Conservation (phyloP, 1,284 basidiomycete species). For the Melanopsichium pennsylvanicum region DNA sequence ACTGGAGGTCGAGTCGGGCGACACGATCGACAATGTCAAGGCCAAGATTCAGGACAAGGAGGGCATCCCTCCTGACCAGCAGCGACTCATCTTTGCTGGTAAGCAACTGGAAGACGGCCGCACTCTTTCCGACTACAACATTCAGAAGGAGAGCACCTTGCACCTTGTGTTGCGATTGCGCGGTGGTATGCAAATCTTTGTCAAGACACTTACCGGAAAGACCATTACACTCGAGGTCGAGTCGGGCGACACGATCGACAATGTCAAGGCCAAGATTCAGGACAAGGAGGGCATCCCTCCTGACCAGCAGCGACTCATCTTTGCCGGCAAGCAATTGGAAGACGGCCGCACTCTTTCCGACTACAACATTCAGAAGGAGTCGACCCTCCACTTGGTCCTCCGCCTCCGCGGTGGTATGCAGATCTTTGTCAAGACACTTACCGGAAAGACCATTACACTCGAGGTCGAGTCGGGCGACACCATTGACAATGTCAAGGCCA, state of each 20-base stretch:
- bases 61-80: slow-evolving; percentile 68
- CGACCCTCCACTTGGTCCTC: slow-evolving; percentile 60
- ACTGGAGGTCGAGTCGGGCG: slow-evolving; percentile 83
- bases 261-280: slow-evolving; percentile 69
- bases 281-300: slow-evolving; percentile 67
- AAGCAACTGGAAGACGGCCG: slow-evolving; percentile 69
- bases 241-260: slow-evolving; percentile 90
- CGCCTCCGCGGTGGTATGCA: slow-evolving; percentile 63
- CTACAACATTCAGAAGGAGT: slow-evolving; percentile 67
- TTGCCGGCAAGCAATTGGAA: slow-evolving; percentile 69
- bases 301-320: slow-evolving; percentile 69
- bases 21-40: slow-evolving; percentile 88
- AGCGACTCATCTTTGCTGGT: slow-evolving; percentile 68
- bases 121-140: slow-evolving; percentile 68
- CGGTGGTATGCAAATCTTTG: slow-evolving; percentile 65
- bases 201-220: slow-evolving; percentile 88
- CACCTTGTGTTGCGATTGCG: slow-evolving; percentile 62
- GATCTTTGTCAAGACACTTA: slow-evolving; percentile 56
- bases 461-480: slow-evolving; percentile 68
- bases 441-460: slow-evolving; percentile 67
- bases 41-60: slow-evolving; percentile 65
- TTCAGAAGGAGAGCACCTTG: slow-evolving; percentile 64
- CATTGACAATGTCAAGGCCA: slow-evolving; percentile 73
- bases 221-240: slow-evolving; percentile 94
- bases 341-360: slow-evolving; percentile 68